phyloP scores from a whole-genome alignment of 495 filamentous ascomycete genomes.

The Podospora pseudocomata region DNA sequence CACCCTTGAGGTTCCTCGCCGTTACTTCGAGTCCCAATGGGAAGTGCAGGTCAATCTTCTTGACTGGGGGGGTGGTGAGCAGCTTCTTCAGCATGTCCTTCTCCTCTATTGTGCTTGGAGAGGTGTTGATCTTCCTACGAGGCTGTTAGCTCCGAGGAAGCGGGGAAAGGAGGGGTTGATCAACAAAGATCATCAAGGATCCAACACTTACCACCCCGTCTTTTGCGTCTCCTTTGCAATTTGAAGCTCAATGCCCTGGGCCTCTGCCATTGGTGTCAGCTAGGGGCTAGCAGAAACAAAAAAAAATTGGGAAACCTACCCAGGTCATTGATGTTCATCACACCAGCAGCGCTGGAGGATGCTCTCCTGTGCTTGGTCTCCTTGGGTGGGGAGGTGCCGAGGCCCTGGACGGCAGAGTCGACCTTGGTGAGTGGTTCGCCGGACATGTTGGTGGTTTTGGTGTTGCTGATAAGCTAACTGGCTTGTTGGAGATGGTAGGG shows the following conservation, averaged over 20 bases:
- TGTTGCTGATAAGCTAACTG: slow-evolving; percentile 10
- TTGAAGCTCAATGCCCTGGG: slow-evolving; percentile 65
- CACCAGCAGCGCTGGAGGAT: slow-evolving; percentile 62
- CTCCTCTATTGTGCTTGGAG: slow-evolving; percentile 68
- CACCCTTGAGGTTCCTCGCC: slow-evolving; percentile 83
- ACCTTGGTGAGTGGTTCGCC: slow-evolving; percentile 69
- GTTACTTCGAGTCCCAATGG: slow-evolving; percentile 82
- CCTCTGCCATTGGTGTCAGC: slow-evolving; percentile 50
- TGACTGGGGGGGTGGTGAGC: slow-evolving; percentile 75
- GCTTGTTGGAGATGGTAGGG: neutral
- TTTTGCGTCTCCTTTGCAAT: slow-evolving; percentile 86
- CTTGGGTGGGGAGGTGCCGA: slow-evolving; percentile 62
- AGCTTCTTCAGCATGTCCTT: slow-evolving; percentile 75
- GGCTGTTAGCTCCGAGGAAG: slow-evolving; percentile 9
- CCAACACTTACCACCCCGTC: slow-evolving; percentile 76
- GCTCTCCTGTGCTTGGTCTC: slow-evolving; percentile 62
- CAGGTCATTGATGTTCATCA: slow-evolving; percentile 81
- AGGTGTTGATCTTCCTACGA: slow-evolving; percentile 86
- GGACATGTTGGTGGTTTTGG: slow-evolving; percentile 51
- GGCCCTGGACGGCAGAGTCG: slow-evolving; percentile 79
- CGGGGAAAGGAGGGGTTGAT: neutral
- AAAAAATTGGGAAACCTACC: slow-evolving; percentile 50
- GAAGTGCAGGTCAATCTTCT: slow-evolving; percentile 90
- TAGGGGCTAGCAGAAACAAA: slow-evolving; percentile 11
- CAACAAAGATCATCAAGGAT: neutral